Percentiles rank a stretch among this genome's conserved stretches.
phyloP scores from a whole-genome alignment of 75 land plant genomes.

The Picea sitchensis region DNA sequence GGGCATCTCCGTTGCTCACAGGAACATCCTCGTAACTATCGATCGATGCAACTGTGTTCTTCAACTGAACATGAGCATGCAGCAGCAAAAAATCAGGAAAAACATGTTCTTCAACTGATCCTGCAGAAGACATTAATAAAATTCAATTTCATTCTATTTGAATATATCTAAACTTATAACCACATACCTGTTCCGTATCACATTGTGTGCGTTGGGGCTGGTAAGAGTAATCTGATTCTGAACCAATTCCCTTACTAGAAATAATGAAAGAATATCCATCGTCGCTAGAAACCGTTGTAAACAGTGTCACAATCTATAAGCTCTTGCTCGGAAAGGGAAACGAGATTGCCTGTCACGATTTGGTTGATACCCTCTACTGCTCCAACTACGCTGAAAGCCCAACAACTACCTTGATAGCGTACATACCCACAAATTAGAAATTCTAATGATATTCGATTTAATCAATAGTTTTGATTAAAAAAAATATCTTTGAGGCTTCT shows the following conservation, averaged over 20 bases:
- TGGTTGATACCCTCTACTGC: no score
- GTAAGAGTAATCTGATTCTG: no score
- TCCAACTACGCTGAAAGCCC: no score
- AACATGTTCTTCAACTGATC: background rate
- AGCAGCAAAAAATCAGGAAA: background rate
- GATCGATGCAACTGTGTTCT: slow-evolving; percentile 34
- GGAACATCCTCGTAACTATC: slow-evolving; percentile 62
- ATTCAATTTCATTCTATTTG: no score
- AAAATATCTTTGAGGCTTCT: no score
- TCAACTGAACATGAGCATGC: no score
- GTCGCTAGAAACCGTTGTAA: slow-evolving; percentile 22
- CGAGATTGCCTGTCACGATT: slow-evolving; percentile 8
- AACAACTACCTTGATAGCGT: slow-evolving; percentile 16
- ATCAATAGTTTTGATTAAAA: no score
- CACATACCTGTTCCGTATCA: background rate
- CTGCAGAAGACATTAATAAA: no score
- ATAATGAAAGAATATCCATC: slow-evolving; percentile 18
- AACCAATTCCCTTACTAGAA: no score
- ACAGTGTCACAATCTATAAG: slow-evolving; percentile 25
- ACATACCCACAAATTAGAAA: background rate
- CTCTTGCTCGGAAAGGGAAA: slow-evolving; percentile 35
- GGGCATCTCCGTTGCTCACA: slow-evolving; percentile 41
- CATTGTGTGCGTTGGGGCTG: no score
- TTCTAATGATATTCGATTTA: no score
- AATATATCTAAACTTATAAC: background rate